Base-by-base conservation (phyloP, 805 yeast species). In the Candida namnaoensis region DNA sequence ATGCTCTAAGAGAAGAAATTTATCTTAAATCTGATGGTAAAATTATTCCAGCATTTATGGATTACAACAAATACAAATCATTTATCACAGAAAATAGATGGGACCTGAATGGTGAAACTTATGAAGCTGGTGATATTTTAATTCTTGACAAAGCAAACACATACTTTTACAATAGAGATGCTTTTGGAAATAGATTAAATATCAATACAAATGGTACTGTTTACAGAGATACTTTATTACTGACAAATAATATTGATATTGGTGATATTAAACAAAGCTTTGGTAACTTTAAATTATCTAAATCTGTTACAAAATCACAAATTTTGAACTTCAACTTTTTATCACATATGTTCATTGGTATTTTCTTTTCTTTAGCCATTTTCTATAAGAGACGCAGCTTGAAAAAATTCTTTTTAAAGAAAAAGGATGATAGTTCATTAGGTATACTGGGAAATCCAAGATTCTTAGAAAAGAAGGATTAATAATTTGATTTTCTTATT, bases 91-190 rank as follows among this genome's bases (percentile, higher is more conserved):
- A 46, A 3, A 34, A 47, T 10, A 59, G 57, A 2, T 43, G 53
- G 14, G 45, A 49, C 10, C 38, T 50, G 28, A 40, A 45, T 34
- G 47, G 58, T 2, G 49, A 54, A n/a, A 41, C 51, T 0, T 69
- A 63, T 46, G 45, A 57, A 9, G 54, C 61, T 3, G 91, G 90
- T 6, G 86, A 82, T 54, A 64, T 76, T 0, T 51, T 84, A 2
- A 57, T 84, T 3, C 59, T 81, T 32, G 72, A 63, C 56, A 65
- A 58, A 46, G 47, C 43, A 47, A 69, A 65, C 49, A 64, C 48
- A 41, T 50, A 58, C 44, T 68, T 53, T 44, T 64, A 62, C 46
- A 64, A 61, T 34, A 44, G 38, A 2, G 65, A 61, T 46, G 41
- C 61, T 4, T 42, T 44, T 25, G 82, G 80, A 0, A 45, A 53